Percentiles rank a stretch among this genome's conserved stretches.
Evolutionary conservation across 1,139 yeast genomes (phyloP).

Genomic region (Debaryomyces fabryi): DNA sequence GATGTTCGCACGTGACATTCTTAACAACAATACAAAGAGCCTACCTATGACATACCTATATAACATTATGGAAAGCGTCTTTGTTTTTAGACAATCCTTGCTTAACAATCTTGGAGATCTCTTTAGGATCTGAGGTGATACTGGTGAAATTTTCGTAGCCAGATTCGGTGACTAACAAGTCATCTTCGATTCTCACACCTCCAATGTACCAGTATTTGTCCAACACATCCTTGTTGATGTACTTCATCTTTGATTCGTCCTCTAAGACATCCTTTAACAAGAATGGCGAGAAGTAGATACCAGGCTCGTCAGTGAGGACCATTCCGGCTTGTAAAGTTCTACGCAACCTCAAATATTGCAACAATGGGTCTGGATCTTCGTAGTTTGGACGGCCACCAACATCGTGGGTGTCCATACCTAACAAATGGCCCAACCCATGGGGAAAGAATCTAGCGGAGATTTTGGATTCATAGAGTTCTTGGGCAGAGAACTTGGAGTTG

Average conservation of each 20-base stretch:
- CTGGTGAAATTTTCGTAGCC: conserved; percentile 84
- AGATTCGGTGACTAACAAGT: conserved; percentile 69
- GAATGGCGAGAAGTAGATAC: conserved; percentile 85
- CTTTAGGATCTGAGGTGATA: conserved; percentile 82
- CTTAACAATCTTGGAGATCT: conserved; percentile 74
- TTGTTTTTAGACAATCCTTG: conserved; percentile 64
- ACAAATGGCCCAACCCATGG: conserved; percentile 91
- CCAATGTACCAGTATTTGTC: conserved; percentile 86
- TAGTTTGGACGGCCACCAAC: conserved; percentile 89
- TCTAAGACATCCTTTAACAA: conserved; percentile 67
- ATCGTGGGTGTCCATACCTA: conserved; percentile 96
- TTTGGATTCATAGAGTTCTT: conserved; percentile 70
- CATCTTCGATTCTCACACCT: conserved; percentile 96
- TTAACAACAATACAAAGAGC: neutral
- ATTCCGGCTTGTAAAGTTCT: conserved; percentile 71
- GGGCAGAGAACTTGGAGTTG: conserved; percentile 55
- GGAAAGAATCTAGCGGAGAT: conserved; percentile 85
- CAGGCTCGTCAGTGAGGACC: conserved; percentile 96
- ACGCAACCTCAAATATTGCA: conserved; percentile 78
- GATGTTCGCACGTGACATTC: conserved; percentile 5
- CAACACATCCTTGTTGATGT: conserved; percentile 64
- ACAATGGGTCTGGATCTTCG: conserved; percentile 75
- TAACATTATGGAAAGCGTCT: conserved; percentile 64
- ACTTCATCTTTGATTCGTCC: conserved; percentile 59
- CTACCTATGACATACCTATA: conserved; percentile 23